Percentiles rank a stretch among this genome's conserved stretches.
phyloP scores from a whole-genome alignment of 305 asterid genomes.

The Fraxinus ornus region DNA sequence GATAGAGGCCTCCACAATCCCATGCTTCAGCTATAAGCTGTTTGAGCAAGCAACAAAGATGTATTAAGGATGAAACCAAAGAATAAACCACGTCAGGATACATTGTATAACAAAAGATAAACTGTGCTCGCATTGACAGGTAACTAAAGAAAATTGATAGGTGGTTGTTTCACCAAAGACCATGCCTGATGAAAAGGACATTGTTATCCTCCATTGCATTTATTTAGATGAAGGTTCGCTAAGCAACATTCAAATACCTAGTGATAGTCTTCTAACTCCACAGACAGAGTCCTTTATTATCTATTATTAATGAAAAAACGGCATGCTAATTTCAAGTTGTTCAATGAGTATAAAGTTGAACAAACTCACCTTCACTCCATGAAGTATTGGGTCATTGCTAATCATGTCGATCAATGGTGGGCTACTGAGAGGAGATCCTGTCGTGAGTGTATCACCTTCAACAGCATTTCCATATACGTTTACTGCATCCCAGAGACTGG shows the following conservation, averaged over 20 bases:
- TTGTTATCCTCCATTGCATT: not conserved
- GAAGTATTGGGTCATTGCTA: slow-evolving; percentile 92
- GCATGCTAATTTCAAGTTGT: slow-evolving; percentile 9
- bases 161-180: not conserved
- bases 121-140: not conserved
- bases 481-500: slow-evolving; percentile 84
- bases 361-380: slow-evolving; percentile 72
- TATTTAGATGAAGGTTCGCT: not conserved
- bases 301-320: not conserved
- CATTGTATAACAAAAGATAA: not conserved
- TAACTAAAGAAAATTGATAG: not conserved
- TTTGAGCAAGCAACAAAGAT: slow-evolving; percentile 24
- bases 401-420: slow-evolving; percentile 93
- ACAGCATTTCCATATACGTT: slow-evolving; percentile 71
- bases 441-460: slow-evolving; percentile 68
- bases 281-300: slow-evolving; percentile 4
- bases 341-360: slow-evolving; percentile 13
- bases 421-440: slow-evolving; percentile 82
- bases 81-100: not conserved
- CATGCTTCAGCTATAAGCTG: slow-evolving; percentile 99
- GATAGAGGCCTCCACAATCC: slow-evolving; percentile 99
- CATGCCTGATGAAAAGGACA: not conserved
- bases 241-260: slow-evolving; percentile 1
- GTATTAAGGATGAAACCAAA: not conserved
- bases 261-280: not conserved